phyloP scores from a whole-genome alignment of 495 filamentous ascomycete species.

The Aspergillus kassunensis region DNA sequence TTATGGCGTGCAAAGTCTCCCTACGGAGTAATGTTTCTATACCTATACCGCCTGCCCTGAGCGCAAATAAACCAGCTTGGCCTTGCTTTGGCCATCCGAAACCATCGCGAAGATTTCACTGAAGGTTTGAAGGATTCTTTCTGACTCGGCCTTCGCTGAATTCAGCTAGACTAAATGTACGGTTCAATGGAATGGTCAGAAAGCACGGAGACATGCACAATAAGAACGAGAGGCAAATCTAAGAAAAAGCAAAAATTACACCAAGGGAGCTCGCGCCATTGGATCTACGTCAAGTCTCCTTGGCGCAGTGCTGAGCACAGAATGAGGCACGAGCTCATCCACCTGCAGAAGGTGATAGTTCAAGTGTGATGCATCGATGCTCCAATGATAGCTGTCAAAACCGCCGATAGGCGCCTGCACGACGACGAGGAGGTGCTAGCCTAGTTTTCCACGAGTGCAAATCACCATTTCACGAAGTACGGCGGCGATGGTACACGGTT shows the following conservation, averaged over 20 bases:
- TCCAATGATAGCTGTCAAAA: constrained; percentile 18
- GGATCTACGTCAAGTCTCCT: constrained; percentile 10
- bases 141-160: neutral
- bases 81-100: neutral
- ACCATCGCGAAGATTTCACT: neutral
- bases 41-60: neutral
- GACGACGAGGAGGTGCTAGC: constrained; percentile 14
- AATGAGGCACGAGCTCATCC: constrained; percentile 21
- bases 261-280: constrained; percentile 11
- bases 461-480: neutral
- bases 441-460: neutral
- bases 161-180: neutral
- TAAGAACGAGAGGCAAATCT: neutral
- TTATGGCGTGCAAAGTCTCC: neutral
- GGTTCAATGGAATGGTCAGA: neutral
- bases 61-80: neutral
- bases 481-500: constrained; percentile 12
- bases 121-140: neutral
- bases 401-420: constrained; percentile 20
- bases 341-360: constrained; percentile 15
- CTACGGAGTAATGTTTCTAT: neutral
- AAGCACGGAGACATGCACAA: neutral
- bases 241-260: constrained; percentile 10
- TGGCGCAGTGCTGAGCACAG: constrained; percentile 17
- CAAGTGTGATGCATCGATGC: constrained; percentile 17